Base-by-base conservation (phyloP, 2,329 filamentous ascomycete genomes). In the Aureobasidium sp. region DNA sequence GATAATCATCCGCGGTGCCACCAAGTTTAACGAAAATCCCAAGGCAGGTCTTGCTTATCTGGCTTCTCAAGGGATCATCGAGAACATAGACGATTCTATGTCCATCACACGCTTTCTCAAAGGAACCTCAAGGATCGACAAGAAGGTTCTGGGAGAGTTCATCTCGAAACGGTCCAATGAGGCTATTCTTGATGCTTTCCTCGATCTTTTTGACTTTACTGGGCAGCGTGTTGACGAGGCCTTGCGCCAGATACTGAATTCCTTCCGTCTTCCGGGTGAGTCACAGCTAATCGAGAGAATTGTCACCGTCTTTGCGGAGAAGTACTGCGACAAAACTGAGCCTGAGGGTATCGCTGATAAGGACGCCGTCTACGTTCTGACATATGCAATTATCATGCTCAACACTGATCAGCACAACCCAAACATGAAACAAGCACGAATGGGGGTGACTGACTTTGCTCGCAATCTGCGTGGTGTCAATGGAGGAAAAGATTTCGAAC, bases 351-450 rank as follows among this genome's bases (percentile, higher is more conserved):
- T 97, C 65, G 88, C 87, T 7, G 87, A 96, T 70, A 88, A 90
- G 68, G 94, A 99, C 73, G 86, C 91, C 8, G 87, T 94, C 26
- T 99, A 90, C 70, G 86, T 99, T 52, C 79, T 99, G 57, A 93
- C 90, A 0, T 99, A 99, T 72, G 94, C 92, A 41, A 95, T 97
- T 70, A 96, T 99, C 73, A 91, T 99, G 85, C 79, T 99, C 62
- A 99, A 99, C 71, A 97, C 93, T 0, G 94, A 99, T 71, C 89
- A 95, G 69, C 94, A 97, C 74, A 99, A 96, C 70, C 92, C 91
- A 0, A 97, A 97, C 68, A 75, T 97, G 65, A 91, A 85, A 68
- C 80, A 86, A 68, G 89, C 88, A 70, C 89, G 93, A 44, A 99
- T 99, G 94, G 86, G 86, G 1, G 81, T 87, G 46, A 82, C 85